A percentile compares a stretch with the other conserved stretches of the same genome.
Evolutionary conservation across 1,284 basidiomycete genomes (phyloP).

Genomic region (Fomitopsis betulina): DNA sequence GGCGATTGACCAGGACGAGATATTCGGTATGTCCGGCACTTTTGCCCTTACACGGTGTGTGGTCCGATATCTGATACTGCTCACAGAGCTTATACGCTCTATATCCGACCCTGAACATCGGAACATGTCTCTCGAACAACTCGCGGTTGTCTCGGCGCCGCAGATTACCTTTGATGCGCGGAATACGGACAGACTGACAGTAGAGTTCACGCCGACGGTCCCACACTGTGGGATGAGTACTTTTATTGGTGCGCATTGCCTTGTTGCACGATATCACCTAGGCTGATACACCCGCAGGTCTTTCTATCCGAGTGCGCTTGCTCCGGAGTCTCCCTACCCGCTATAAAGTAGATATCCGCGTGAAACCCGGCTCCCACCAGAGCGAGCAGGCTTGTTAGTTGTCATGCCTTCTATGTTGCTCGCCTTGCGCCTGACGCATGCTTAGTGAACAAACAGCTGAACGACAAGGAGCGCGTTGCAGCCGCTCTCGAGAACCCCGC

Average conservation of each 20-base stretch:
- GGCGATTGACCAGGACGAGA: constrained; percentile 48
- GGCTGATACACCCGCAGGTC: constrained; percentile 44
- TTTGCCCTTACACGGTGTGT: too few relatives aligned
- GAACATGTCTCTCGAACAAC: constrained; percentile 90
- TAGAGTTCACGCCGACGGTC: constrained; percentile 96
- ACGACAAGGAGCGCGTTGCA: constrained; percentile 98
- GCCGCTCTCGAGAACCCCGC: constrained; percentile 93
- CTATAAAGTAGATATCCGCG: constrained; percentile 92
- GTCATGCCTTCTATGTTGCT: not conserved
- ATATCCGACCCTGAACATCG: constrained; percentile 98
- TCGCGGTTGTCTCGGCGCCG: constrained; percentile 89
- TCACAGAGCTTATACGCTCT: constrained; percentile 81
- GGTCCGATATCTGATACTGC: not conserved
- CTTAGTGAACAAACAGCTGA: constrained; percentile 95
- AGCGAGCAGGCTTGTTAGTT: constrained; percentile 80
- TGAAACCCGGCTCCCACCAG: constrained; percentile 95
- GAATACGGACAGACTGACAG: constrained; percentile 60
- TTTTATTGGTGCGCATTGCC: constrained; percentile 73
- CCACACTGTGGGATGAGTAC: constrained; percentile 99
- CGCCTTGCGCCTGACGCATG: not conserved
- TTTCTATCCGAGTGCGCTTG: constrained; percentile 90
- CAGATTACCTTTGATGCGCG: constrained; percentile 72
- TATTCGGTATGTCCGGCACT: constrained; percentile 39
- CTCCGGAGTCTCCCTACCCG: constrained; percentile 87
- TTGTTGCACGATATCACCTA: not conserved